Conservation (phyloP, 345 rosid genomes). For the Rhizophora mangle region DNA sequence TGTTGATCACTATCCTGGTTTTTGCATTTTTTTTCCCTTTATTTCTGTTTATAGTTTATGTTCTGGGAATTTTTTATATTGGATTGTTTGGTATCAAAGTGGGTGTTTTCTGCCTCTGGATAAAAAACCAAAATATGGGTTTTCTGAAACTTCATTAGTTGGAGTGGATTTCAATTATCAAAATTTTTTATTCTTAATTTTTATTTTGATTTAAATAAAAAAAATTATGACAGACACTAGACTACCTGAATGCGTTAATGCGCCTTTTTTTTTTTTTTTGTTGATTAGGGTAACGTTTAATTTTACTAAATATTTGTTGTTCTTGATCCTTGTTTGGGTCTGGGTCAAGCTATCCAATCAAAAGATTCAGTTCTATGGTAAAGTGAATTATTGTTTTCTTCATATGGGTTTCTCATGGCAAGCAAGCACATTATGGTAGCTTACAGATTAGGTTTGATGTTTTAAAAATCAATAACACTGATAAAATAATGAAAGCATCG, state of each 20-base stretch:
- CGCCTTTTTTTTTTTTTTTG: too few species aligned
- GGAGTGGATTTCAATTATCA: too few species aligned
- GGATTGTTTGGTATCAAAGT: constrained; percentile 11
- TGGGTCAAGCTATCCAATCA: constrained; percentile 3
- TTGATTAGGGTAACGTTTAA: background rate
- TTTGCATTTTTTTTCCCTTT: background rate
- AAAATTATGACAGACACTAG: too few species aligned
- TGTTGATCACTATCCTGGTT: background rate
- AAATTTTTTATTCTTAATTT: background rate
- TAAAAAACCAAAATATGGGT: constrained; percentile 1
- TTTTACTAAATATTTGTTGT: background rate
- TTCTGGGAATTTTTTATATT: background rate
- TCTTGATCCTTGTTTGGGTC: constrained; percentile 9
- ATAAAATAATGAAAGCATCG: too few species aligned
- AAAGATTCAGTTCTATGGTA: background rate
- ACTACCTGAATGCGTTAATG: too few species aligned
- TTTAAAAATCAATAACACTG: too few species aligned
- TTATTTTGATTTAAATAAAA: background rate
- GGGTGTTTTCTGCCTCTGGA: constrained; percentile 8
- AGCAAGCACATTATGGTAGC: background rate
- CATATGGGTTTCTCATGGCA: background rate
- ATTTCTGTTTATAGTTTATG: too few species aligned
- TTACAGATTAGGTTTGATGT: background rate
- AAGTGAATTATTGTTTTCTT: background rate
- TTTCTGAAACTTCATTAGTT: background rate